Evolutionary conservation across 768 basidiomycete species (phyloP).

Genomic region (Panaeolus cyanescens): DNA sequence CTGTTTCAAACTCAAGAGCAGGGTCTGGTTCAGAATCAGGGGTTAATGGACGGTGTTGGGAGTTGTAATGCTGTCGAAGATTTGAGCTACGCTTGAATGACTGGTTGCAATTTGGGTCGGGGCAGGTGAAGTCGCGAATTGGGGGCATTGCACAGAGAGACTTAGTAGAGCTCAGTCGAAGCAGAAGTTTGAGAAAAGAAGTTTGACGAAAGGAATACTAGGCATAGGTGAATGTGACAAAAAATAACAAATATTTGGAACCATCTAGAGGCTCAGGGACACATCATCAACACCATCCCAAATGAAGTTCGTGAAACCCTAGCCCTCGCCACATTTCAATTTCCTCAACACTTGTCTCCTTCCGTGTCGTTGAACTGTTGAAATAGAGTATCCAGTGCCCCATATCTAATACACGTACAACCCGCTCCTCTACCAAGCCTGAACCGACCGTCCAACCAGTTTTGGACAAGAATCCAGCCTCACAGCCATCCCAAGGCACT

Average conservation of each 20-base stretch:
- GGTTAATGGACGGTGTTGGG: conserved; percentile 5
- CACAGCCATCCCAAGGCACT: too few relatives aligned
- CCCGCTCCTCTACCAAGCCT: too few relatives aligned
- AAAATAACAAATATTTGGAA: neutral
- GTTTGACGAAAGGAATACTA: neutral
- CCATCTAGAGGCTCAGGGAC: neutral
- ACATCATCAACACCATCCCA: neutral
- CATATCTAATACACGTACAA: too few relatives aligned
- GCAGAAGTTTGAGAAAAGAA: neutral
- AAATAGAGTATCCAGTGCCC: too few relatives aligned
- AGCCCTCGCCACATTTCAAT: too few relatives aligned
- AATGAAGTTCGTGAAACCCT: neutral
- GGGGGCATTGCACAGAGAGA: too few relatives aligned
- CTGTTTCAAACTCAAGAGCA: neutral
- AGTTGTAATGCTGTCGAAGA: conserved; percentile 9
- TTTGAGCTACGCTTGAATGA: neutral
- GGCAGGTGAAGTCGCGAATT: conserved; percentile 1
- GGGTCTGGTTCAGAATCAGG: conserved; percentile 11
- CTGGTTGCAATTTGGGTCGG: conserved; percentile 1
- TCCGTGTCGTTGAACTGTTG: too few relatives aligned
- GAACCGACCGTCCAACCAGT: too few relatives aligned
- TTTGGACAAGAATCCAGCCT: too few relatives aligned
- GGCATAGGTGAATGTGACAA: neutral
- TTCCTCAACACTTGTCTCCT: too few relatives aligned
- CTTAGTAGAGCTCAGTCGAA: too few relatives aligned